Base-by-base conservation (phyloP, 495 filamentous ascomycete genomes). In the Penicillium cataractarum region DNA sequence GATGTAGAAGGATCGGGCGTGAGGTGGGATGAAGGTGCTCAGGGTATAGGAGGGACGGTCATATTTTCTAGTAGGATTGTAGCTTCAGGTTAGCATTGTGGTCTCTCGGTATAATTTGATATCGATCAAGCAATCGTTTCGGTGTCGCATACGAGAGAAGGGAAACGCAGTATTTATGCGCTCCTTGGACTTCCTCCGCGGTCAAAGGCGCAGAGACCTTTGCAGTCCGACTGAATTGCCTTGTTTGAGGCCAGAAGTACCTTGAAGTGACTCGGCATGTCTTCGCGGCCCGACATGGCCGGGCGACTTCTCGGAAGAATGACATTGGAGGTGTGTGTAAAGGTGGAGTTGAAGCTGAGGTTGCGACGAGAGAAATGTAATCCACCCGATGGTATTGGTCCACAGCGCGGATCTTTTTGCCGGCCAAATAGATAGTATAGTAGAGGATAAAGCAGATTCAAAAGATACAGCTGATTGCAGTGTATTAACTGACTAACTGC, bases 11-110 rank as follows among this genome's bases (percentile, higher is more conserved):
- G 94, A 86, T 65, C 84, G 88, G 3, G 87, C 80, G 10, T 84
- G 74, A 1, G 78, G 80, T 19, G 92, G 92, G 57, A 97, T 83
- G 79, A 97, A 96, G 58, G 88, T 86, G 58, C 89, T 86, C 57
- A 97, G 85, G n/a, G 91, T 84, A 73, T 91, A 92, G 24, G 95
- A 93, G 56, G 95, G 89, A 50, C 90, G 86, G 76, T 98, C 95
- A 72, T 90, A 90, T 74, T 87, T 89, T 70, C 92, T 92, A 68
- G 1, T 19, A 12, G 24, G 53, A 46, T 1, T 3, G 17, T 19
- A 46, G 8, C 21, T 7, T 12, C n/a, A 24, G n/a, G 61, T 71
- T 63, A 67, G 64, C 35, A 37, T 37, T 19, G 22, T 35, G 33
- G 9, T 49, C 3, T n/a, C 22, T 7, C 8, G 46, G 8, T 0